phyloP scores from a whole-genome alignment of 257 asterid genomes.

The Solanum microdontum region DNA sequence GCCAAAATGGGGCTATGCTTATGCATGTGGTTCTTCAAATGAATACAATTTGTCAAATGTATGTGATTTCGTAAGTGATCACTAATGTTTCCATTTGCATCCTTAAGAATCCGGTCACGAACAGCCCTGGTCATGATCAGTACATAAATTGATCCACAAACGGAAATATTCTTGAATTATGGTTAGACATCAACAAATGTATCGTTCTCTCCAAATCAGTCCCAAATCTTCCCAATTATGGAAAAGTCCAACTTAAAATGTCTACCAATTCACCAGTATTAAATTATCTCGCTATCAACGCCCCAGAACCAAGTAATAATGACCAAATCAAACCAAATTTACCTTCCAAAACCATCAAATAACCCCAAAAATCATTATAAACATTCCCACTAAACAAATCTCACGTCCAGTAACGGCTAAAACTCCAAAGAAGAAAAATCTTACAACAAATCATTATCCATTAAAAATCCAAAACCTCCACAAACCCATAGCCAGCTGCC shows the following conservation, averaged over 20 bases:
- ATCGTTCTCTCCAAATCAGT: constrained; percentile 17
- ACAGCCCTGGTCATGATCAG: constrained; percentile 84
- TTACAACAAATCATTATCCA: background rate
- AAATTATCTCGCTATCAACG: background rate
- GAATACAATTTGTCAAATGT: constrained; percentile 95
- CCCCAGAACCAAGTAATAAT: background rate
- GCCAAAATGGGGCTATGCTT: constrained; percentile 81
- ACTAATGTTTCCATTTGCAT: constrained; percentile 64
- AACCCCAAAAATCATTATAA: background rate
- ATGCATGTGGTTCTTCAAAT: constrained; percentile 92
- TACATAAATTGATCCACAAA: constrained; percentile 21
- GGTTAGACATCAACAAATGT: constrained; percentile 15
- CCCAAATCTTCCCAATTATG: constrained; percentile 15
- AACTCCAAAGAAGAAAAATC: background rate
- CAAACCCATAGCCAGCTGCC: background rate
- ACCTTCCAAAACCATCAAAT: constrained; percentile 4
- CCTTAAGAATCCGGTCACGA: constrained; percentile 82
- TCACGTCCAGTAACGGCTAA: constrained; percentile 2
- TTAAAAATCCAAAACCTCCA: background rate
- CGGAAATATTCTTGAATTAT: constrained; percentile 13
- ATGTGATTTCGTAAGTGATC: constrained; percentile 92
- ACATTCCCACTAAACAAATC: background rate
- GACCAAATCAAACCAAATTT: constrained; percentile 7
- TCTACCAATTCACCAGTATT: background rate
- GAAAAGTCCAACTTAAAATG: background rate